Percentiles rank a stretch among this genome's conserved stretches.
Evolutionary conservation across 1,284 basidiomycete genomes (phyloP).

Genomic region (Tylopilus sp.): DNA sequence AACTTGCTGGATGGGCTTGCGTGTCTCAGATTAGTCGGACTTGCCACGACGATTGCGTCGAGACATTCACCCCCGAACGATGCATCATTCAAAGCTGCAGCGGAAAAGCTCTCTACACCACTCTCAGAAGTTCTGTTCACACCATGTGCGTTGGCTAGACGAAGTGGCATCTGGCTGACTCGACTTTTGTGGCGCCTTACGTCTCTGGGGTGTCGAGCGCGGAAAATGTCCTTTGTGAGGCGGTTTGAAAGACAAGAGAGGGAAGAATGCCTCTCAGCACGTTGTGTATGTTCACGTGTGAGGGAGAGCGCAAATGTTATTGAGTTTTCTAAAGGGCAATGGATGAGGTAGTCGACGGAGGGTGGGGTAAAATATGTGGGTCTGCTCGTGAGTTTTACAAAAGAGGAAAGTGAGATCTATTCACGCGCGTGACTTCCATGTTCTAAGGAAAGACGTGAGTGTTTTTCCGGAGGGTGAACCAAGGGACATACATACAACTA

Average conservation of each 20-base stretch:
- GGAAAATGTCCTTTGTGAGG: conserved; percentile 14
- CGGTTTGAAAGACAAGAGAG: conserved; percentile 43
- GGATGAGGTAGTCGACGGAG: background rate
- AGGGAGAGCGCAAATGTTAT: conserved; percentile 43
- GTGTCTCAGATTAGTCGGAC: conserved; percentile 46
- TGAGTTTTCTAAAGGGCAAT: conserved; percentile 38
- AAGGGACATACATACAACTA: too few relatives aligned
- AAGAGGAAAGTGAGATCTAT: too few relatives aligned
- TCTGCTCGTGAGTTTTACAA: background rate
- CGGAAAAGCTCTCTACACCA: background rate
- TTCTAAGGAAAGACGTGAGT: too few relatives aligned
- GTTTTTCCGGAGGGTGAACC: too few relatives aligned
- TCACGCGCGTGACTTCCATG: too few relatives aligned
- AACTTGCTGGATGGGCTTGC: conserved; percentile 43
- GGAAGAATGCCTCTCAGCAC: conserved; percentile 43
- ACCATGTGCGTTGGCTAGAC: conserved; percentile 9
- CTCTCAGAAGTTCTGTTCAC: conserved; percentile 29
- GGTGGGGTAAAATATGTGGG: background rate
- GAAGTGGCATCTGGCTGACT: conserved; percentile 20
- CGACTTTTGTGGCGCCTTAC: conserved; percentile 42
- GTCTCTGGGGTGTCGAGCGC: conserved; percentile 42
- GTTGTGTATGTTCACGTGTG: too few relatives aligned
- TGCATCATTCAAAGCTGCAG: conserved; percentile 36
- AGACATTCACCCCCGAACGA: conserved; percentile 43
- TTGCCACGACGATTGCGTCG: conserved; percentile 34